Evolutionary conservation across 2,329 filamentous ascomycete species (phyloP).

Genomic region (Helotiales sp.): DNA sequence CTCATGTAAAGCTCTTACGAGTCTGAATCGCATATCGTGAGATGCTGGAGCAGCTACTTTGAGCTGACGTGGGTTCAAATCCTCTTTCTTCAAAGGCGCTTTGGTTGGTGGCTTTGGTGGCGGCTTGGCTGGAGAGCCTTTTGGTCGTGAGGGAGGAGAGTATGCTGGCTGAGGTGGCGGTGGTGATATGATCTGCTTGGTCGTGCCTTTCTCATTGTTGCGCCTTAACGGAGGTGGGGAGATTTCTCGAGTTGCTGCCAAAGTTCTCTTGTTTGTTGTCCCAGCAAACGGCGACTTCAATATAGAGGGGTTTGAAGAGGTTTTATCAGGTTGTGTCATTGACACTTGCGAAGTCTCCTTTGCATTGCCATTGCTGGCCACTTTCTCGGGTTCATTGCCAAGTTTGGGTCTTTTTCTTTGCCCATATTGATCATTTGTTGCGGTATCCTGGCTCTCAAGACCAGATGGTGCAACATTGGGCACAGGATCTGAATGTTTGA

Average conservation of each 20-base stretch:
- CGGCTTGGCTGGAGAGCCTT: constrained; percentile 12
- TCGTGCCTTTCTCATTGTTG: constrained; percentile 16
- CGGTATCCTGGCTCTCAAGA: background rate
- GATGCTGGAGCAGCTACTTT: constrained; percentile 55
- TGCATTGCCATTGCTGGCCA: background rate
- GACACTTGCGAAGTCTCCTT: background rate
- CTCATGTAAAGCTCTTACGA: constrained; percentile 63
- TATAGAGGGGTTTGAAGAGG: background rate
- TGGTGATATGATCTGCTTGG: background rate
- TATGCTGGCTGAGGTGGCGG: background rate
- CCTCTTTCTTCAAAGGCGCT: constrained; percentile 43
- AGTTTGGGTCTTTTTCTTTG: constrained; percentile 36
- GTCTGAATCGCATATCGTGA: constrained; percentile 55
- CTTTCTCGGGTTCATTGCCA: constrained; percentile 12
- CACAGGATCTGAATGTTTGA: constrained; percentile 26
- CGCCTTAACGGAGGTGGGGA: constrained; percentile 32
- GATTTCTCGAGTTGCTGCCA: constrained; percentile 18
- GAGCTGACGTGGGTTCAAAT: constrained; percentile 67
- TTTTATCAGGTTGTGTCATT: background rate
- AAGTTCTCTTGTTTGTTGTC: constrained; percentile 10
- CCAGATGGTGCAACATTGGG: background rate
- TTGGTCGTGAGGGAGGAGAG: background rate
- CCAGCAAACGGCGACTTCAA: constrained; percentile 1
- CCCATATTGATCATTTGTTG: constrained; percentile 31
- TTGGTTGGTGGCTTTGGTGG: constrained; percentile 19